Evolutionary conservation across 2,329 filamentous ascomycete genomes (phyloP), one percentile per base, ranked within the genome.

Genomic region (Pseudogymnoascus verrucosus): DNA sequence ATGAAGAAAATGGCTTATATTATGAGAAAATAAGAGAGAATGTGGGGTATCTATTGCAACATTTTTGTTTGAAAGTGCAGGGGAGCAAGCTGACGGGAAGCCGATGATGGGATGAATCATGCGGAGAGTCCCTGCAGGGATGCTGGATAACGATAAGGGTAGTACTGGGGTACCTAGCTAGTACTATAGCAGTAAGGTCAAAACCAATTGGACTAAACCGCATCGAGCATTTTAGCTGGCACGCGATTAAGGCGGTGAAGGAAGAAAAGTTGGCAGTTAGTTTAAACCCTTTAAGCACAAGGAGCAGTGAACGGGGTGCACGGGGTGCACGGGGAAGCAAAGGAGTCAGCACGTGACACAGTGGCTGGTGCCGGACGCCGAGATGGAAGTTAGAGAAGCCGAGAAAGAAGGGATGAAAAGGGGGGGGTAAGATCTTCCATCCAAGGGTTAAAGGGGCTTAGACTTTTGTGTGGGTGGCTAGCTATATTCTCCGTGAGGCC

Each of bases 401-500:
- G 28, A 7, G 28, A 6, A 28, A 6, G 26, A 28, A 28, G 26
- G 26, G 3, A 4, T 5, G 7, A 19, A n/a, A 51, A 28, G 42
- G 21, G 11, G 8, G 11, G 12, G 21, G 23, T 21, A 28, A 51
- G 44, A 51, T 51, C 44, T 21, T 26, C 44, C 21, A 19, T 51
- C n/a, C 44, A 51, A 51, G 44, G 44, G 44, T 51, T 19, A 51
- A 51, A 51, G 44, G 44, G 44, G 44, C 44, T 51, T 51, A 51
- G 44, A 51, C 44, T 51, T 51, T 51, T 28, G 23, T 51, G 44
- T 51, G 44, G 44, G 14, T 28, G 8, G 5, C 8, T 51, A n/a
- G 11, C 44, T 51, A 28, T 51, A 28, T 26, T 26, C 42, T 26
- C 11, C 1, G 42, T 47, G 44, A 51, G 44, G n/a, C n/a, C n/a